Base-by-base conservation (phyloP, 2,329 filamentous ascomycete species). In the Stagonosporopsis vannaccii region DNA sequence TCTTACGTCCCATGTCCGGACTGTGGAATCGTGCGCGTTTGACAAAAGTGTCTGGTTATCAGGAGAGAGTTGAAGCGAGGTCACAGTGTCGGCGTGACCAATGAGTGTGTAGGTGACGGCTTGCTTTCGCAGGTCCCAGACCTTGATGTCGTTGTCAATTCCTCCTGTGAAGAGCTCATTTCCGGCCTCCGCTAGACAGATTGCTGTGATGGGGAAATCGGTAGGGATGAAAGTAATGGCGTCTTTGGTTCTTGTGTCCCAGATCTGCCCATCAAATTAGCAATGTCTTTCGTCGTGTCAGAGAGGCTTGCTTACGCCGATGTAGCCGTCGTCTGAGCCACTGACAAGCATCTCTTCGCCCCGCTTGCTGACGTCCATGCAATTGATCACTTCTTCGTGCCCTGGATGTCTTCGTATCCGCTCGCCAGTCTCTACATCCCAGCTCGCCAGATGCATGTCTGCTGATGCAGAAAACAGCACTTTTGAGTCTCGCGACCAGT, bases 91-190 rank as follows among this genome's bases (percentile, higher is more conserved):
- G 49, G 87, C 89, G 75, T 99, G 95, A 0, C 95, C 95, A 12
- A 90, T 78, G 83, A 99, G 88, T 1, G 90, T 89, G 77, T 98
- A 97, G 6, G 92, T 87, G 2, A 96, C 85, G 6, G 89, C 85
- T 77, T 96, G 92, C 81, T 97, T 98, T 64, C 95, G 87, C 71
- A 98, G 79, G 77, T 99, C 95, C 94, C 95, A 99, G 19, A 96
- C 93, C 68, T 93, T 92, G 74, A 99, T 96, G 67, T 96, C 92
- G 72, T 98, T 97, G 79, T 98, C 95, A 66, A 99, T 97, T 20
- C 93, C 91, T 42, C 94, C 94, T 6, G 91, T 90, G 76, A 95
- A 99, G 23, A 99, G 86, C 78, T 98, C 95, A 74, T 97, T 97
- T 17, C 95, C 95, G 1, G 94, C 92, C 74, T 97, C 92, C 0